Conservation (phyloP, 1,284 basidiomycete genomes). For the Trichosporon asahii region DNA sequence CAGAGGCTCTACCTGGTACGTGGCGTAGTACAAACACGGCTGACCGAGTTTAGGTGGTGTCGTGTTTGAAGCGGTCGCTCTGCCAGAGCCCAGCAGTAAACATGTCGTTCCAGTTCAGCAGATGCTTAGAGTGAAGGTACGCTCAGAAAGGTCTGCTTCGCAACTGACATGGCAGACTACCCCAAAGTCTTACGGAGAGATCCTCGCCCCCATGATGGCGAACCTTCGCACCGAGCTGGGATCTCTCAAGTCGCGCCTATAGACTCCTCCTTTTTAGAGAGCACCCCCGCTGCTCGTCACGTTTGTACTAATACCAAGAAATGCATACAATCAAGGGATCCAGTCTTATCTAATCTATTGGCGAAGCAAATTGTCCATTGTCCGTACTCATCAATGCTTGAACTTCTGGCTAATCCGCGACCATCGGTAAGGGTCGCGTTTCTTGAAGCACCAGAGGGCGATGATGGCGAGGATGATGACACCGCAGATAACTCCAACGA, state of each 20-base stretch:
- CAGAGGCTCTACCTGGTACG: background rate
- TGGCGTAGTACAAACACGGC: background rate
- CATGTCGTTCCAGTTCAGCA: background rate
- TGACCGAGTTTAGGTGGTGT: background rate
- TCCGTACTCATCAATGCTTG: background rate
- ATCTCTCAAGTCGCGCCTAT: background rate
- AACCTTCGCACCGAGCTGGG: background rate
- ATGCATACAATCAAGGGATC: background rate
- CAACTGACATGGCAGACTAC: background rate
- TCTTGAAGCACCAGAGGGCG: background rate
- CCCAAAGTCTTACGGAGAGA: background rate
- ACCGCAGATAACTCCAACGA: slow-evolving; percentile 60
- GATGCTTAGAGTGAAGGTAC: background rate
- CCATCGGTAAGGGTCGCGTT: background rate
- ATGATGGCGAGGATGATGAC: slow-evolving; percentile 3
- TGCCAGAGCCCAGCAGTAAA: background rate
- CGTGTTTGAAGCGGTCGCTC: background rate
- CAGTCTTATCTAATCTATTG: background rate
- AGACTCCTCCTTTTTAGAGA: background rate
- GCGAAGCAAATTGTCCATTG: background rate
- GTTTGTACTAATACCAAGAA: background rate
- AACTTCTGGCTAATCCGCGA: background rate
- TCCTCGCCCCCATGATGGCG: background rate
- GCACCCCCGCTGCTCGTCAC: background rate
- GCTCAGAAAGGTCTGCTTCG: background rate